These are phyloP conservation scores for Rutidosis leptorrhynchoides DNA, from an alignment of 129 eudicot genomes.

Conservation along the genomic window DNA sequence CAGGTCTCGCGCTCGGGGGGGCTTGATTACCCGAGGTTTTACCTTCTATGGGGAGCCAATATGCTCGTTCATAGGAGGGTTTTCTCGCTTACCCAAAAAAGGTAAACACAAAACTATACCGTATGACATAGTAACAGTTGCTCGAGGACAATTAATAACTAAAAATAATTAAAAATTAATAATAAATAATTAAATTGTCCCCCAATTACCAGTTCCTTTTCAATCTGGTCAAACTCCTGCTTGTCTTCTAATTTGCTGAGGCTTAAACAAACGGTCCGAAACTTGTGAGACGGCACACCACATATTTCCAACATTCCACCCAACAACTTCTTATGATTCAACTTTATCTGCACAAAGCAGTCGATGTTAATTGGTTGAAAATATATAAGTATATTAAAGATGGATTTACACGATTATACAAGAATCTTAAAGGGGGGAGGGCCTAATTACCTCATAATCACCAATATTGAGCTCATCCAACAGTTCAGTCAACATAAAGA, in stretches of 20 bases:
- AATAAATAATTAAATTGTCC: too few relatives aligned
- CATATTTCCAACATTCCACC: conserved; percentile 93
- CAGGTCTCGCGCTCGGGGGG: too few relatives aligned
- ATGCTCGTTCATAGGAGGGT: too few relatives aligned
- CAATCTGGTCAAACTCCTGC: conserved; percentile 71
- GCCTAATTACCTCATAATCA: conserved; percentile 87
- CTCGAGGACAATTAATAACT: too few relatives aligned
- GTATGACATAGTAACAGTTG: background rate
- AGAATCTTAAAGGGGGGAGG: too few relatives aligned
- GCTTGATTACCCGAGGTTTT: too few relatives aligned
- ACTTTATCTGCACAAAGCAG: conserved; percentile 52
- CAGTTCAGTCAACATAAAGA: conserved; percentile 70
- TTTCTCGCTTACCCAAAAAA: too few relatives aligned
- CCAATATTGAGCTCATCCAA: conserved; percentile 80
- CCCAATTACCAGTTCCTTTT: conserved; percentile 77
- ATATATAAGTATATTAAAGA: too few relatives aligned
- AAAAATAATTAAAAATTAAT: too few relatives aligned
- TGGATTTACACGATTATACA: too few relatives aligned
- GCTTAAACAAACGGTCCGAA: conserved; percentile 88
- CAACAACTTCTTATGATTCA: conserved; percentile 81
- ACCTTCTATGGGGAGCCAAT: too few relatives aligned
- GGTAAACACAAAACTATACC: too few relatives aligned
- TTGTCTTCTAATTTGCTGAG: conserved; percentile 94
- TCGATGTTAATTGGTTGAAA: background rate
- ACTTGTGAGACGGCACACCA: conserved; percentile 85